Conservation (phyloP, 1,284 basidiomycete species). For the Malassezia caprae region DNA sequence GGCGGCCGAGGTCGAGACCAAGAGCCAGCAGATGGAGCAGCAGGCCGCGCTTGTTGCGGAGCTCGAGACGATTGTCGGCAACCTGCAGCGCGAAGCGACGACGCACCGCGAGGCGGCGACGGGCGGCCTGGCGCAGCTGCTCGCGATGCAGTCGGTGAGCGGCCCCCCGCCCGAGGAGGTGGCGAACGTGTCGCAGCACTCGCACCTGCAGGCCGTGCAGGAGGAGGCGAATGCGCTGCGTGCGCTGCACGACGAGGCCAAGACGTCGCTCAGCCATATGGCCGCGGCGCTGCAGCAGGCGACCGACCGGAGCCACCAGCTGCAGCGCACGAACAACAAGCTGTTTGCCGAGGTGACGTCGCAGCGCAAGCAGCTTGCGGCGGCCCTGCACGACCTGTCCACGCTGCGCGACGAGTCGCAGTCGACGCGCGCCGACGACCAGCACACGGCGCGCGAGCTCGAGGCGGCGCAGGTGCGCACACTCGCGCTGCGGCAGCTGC, state of each 20-base stretch:
- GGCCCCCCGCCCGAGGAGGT: constrained; percentile 19
- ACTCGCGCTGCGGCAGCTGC: constrained; percentile 70
- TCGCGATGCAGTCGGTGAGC: constrained; percentile 30
- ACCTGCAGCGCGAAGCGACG: constrained; percentile 49
- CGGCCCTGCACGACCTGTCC: constrained; percentile 62
- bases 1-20: constrained; percentile 59
- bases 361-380: constrained; percentile 66
- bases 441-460: constrained; percentile 53
- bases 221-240: constrained; percentile 39
- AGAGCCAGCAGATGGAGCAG: constrained; percentile 27
- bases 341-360: constrained; percentile 69
- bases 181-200: constrained; percentile 24
- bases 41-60: constrained; percentile 60
- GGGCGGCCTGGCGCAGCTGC: constrained; percentile 33
- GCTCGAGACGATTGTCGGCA: constrained; percentile 61
- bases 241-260: constrained; percentile 36
- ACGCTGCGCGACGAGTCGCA: constrained; percentile 53
- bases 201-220: constrained; percentile 34
- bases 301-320: constrained; percentile 57
- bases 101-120: constrained; percentile 37
- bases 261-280: constrained; percentile 47
- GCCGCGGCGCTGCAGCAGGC: constrained; percentile 58
- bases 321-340: constrained; percentile 61
- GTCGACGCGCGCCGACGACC: not conserved
- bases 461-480: constrained; percentile 67